Evolutionary conservation across 176 grass and related monocot species (phyloP).

Genomic region (Alloteropsis semialata): DNA sequence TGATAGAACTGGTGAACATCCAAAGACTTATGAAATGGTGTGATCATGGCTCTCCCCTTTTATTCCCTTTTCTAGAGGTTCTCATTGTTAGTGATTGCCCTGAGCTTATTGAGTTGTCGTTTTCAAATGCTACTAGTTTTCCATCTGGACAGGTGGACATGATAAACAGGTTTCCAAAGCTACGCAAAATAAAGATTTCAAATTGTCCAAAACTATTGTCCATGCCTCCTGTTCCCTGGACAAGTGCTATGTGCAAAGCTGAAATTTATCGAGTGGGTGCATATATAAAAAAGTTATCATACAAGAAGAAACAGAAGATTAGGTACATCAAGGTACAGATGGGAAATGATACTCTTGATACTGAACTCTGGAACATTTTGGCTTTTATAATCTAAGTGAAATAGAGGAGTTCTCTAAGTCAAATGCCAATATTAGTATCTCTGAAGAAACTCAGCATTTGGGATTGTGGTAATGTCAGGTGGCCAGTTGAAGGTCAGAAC

Average conservation of each 20-base stretch:
- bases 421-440: not conserved
- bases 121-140: not conserved
- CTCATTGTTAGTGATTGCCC: not conserved
- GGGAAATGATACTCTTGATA: not conserved
- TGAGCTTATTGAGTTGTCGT: not conserved
- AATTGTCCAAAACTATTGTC: not conserved
- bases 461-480: fast-evolving
- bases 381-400: not conserved
- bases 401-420: not conserved
- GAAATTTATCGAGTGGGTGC: fast-evolving
- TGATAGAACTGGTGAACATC: not conserved
- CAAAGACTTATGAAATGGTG: not conserved
- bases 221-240: not conserved
- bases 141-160: not conserved
- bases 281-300: fast-evolving
- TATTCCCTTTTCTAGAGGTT: not conserved
- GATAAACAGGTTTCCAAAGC: not conserved
- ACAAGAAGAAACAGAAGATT: not conserved
- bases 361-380: not conserved
- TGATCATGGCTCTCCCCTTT: not conserved
- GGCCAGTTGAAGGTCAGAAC: not conserved
- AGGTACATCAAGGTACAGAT: not conserved
- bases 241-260: not conserved
- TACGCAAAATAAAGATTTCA: fast-evolving
- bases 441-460: not conserved